Evolutionary conservation across 495 filamentous ascomycete species (phyloP).

Genomic region (Penicillium bovifimosum): DNA sequence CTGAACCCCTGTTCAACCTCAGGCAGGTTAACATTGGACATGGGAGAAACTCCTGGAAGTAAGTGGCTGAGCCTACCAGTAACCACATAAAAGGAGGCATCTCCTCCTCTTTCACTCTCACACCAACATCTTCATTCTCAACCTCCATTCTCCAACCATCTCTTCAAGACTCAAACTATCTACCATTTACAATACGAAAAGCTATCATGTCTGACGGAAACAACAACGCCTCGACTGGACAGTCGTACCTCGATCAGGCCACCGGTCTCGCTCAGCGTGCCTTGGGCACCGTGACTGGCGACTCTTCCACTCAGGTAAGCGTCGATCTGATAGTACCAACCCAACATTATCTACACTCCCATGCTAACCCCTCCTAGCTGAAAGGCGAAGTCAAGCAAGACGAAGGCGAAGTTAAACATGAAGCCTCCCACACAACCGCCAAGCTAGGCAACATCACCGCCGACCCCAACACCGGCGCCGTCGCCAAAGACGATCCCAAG

Average conservation of each 20-base stretch:
- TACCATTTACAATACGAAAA: constrained; percentile 4
- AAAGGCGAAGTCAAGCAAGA: constrained; percentile 54
- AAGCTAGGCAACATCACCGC: constrained; percentile 62
- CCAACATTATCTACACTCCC: background rate
- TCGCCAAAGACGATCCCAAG: constrained; percentile 67
- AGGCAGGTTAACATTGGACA: background rate
- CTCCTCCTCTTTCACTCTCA: background rate
- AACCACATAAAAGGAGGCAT: background rate
- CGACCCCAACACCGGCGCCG: constrained; percentile 62
- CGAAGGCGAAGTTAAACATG: constrained; percentile 57
- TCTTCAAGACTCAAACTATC: constrained; percentile 1
- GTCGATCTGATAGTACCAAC: background rate
- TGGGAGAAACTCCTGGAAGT: constrained; percentile 4
- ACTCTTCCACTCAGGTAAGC: constrained; percentile 57
- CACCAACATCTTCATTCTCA: background rate
- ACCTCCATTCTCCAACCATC: constrained; percentile 1
- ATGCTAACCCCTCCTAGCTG: constrained; percentile 22
- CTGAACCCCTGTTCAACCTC: background rate
- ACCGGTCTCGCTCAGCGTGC: constrained; percentile 65
- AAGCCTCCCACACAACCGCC: constrained; percentile 58
- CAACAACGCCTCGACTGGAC: constrained; percentile 64
- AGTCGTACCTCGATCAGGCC: constrained; percentile 78
- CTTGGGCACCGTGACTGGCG: constrained; percentile 72
- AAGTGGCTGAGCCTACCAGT: background rate
- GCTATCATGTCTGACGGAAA: constrained; percentile 48